Evolutionary conservation across 2,329 filamentous ascomycete species (phyloP).

Genomic region (Fusarium sp.): DNA sequence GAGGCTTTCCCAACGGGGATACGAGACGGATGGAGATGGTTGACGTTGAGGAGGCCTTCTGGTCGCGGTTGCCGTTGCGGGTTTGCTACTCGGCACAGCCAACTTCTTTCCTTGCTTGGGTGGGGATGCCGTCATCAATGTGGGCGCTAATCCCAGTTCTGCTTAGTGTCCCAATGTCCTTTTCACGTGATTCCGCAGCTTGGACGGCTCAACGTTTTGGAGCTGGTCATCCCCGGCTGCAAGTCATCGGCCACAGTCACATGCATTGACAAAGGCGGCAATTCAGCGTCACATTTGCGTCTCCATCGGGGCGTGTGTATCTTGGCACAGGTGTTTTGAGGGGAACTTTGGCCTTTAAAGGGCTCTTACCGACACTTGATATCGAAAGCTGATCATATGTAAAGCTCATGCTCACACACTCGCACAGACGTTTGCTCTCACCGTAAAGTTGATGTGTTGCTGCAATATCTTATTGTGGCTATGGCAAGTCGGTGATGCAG

Average conservation of each 20-base stretch:
- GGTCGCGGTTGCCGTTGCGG: conserved; percentile 24
- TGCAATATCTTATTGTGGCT: not conserved
- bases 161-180: conserved; percentile 25
- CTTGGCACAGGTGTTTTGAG: not conserved
- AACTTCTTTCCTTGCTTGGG: conserved; percentile 41
- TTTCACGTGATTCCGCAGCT: conserved; percentile 37
- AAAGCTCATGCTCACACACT: conserved; percentile 12
- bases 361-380: not conserved
- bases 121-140: conserved; percentile 46
- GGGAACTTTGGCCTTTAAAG: not conserved
- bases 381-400: conserved; percentile 15
- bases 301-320: not conserved
- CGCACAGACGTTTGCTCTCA: conserved; percentile 18
- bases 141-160: conserved; percentile 35
- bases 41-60: conserved; percentile 33
- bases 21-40: conserved; percentile 32
- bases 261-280: conserved; percentile 7
- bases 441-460: not conserved
- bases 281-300: conserved; percentile 21
- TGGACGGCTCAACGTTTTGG: conserved; percentile 18
- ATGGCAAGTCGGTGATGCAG: not conserved
- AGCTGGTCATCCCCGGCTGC: conserved; percentile 16
- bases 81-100: conserved; percentile 31
- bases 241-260: conserved; percentile 16
- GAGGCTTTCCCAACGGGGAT: conserved; percentile 16